Evolutionary conservation across 164 flowering plant species (phyloP).

Genomic region (Vitis rupestris): DNA sequence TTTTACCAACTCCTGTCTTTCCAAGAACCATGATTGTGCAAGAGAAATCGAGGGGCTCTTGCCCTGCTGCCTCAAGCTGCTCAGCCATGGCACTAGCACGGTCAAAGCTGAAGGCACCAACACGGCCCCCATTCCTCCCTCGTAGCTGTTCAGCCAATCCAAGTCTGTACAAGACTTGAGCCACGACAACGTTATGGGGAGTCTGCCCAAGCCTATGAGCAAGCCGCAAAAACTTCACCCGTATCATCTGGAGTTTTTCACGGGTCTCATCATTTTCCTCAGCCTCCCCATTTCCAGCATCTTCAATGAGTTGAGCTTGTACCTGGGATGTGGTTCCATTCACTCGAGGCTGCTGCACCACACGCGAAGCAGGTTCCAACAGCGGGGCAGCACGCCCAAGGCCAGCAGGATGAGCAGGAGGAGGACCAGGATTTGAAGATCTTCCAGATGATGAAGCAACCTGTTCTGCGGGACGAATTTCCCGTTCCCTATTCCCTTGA

Average conservation of each 20-base stretch:
- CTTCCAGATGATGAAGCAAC: slow-evolving; percentile 21
- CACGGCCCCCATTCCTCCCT: slow-evolving; percentile 83
- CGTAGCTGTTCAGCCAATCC: slow-evolving; percentile 96
- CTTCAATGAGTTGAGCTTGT: slow-evolving; percentile 64
- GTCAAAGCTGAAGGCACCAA: slow-evolving; percentile 91
- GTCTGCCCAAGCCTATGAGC: slow-evolving; percentile 99
- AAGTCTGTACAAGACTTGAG: slow-evolving; percentile 91
- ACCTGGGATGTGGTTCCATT: slow-evolving; percentile 59
- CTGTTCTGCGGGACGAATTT: slow-evolving; percentile 16
- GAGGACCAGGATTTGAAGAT: slow-evolving; percentile 28
- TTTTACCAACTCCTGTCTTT: slow-evolving; percentile 95
- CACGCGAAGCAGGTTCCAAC: slow-evolving; percentile 74
- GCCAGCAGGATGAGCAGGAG: slow-evolving; percentile 82
- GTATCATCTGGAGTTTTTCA: slow-evolving; percentile 93
- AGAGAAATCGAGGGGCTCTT: slow-evolving; percentile 88
- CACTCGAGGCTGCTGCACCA: slow-evolving; percentile 63
- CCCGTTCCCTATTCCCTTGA: slow-evolving; percentile 16
- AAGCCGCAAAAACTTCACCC: slow-evolving; percentile 92
- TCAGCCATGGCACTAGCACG: slow-evolving; percentile 99
- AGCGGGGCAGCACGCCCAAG: slow-evolving; percentile 90
- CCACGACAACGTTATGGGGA: slow-evolving; percentile 97
- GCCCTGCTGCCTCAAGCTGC: slow-evolving; percentile 90
- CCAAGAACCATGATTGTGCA: slow-evolving; percentile 98
- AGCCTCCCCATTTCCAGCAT: slow-evolving; percentile 63
- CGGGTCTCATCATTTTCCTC: slow-evolving; percentile 94